Base-by-base conservation (phyloP, 2,329 filamentous ascomycete genomes). In the Fusarium nygamai region DNA sequence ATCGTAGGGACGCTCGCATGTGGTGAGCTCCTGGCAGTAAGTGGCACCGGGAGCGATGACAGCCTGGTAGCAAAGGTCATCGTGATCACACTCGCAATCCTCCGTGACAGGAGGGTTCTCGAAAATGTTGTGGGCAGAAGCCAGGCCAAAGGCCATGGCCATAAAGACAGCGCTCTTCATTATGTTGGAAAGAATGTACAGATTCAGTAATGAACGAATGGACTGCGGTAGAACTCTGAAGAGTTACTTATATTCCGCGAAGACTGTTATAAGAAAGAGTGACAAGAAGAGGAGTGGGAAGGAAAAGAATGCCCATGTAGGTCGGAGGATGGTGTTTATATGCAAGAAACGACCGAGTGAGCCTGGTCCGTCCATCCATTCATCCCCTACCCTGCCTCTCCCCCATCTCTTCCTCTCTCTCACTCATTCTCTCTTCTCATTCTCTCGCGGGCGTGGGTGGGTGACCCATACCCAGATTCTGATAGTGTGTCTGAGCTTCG, bases 111-210 rank as follows among this genome's bases (percentile, higher is more conserved):
- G 17, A 22, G 24, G 3, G 14, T 9, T 16, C 34, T 36, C 34
- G 34, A 33, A 31, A n/a, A n/a, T 8, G 16, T 20, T 17, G 13
- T 17, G 13, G 58, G 66, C 69, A 48, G 69, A 41, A n/a, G 54
- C 71, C 62, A 74, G 72, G 78, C 81, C 81, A 54, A 83, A 65
- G 72, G 78, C 81, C 75, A 72, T 62, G 63, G 78, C 78, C 41
- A 83, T 63, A 64, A 82, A 61, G 58, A 79, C 54, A 34, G 63
- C 60, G 66, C 78, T 75, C 78, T 83, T 84, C 83, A 84, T 84
- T 29, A 31, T 68, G 71, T 80, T 44, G 69, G 64, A 34, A 73
- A 64, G 38, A 58, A 73, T 66, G 81, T 82, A 61, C 72, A 77
- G 74, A 71, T 34, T 75, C 67, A 66, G 61, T 67, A 64, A 67